Evolutionary conservation across 2,329 filamentous ascomycete genomes (phyloP), one percentile per base, ranked within the genome.

Genomic region (Xylaria sp.): DNA sequence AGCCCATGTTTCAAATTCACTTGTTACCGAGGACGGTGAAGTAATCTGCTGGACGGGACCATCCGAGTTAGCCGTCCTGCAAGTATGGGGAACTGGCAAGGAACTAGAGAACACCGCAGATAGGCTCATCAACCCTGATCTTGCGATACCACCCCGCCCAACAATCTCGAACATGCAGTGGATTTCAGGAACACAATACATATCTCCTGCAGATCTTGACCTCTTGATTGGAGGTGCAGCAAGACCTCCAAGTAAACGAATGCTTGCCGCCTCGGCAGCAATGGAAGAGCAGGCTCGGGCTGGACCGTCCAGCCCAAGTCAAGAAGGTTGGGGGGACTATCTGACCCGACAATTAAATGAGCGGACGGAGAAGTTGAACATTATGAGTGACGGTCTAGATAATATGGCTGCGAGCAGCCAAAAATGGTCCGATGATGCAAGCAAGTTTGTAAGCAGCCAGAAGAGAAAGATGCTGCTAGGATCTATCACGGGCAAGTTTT

Each of bases 161-260:
- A 97, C 94, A 0, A 99, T 99, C 69, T 97, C 93, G 23, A 97
- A 97, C 75, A 81, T 99, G 44, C 94, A 98, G 81, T 99, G 96
- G 96, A 93, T 99, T 61, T 92, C 94, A 0, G 96, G 96, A 3
- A 98, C 95, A 1, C 95, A 98, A 80, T 92, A 97, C 75, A 87
- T 99, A 54, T 93, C 93, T 1, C 91, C 93, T 0, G 86, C 90
- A 1, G 96, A 99, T 75, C 89, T 99, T 76, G 96, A 98, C 76
- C 82, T 97, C 1, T 84, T 99, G 1, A 96, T 99, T 68, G 93
- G 95, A 60, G 95, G 95, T 0, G 91, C 94, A 1, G 92, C 96
- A 76, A 88, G 96, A 2, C 96, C 95, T 2, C 91, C 93, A 0
- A 96, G 92, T 69, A 97, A 97, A 81, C 89, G 92, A 42, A 97